phyloP scores from a whole-genome alignment of 805 yeast genomes.

The Maudiozyma pseudohumilis region DNA sequence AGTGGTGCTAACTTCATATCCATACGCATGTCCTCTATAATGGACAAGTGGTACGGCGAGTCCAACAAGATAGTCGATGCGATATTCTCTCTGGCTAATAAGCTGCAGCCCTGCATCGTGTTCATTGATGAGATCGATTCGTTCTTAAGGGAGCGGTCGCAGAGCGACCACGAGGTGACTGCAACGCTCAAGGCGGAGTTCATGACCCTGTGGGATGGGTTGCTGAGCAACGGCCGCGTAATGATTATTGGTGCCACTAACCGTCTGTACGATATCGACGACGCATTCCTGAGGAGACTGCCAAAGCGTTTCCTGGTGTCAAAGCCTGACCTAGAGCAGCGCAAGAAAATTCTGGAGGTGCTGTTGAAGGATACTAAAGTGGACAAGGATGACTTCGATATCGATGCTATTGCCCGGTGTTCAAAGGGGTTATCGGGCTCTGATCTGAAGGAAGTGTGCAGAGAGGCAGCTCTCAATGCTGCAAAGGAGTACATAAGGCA shows the following conservation, averaged over 20 bases:
- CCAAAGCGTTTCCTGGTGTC: constrained; percentile 80
- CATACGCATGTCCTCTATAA: constrained; percentile 82
- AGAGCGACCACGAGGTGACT: constrained; percentile 89
- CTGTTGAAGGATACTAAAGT: constrained; percentile 55
- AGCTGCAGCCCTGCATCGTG: constrained; percentile 87
- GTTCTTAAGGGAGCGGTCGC: constrained; percentile 73
- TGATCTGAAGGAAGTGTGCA: constrained; percentile 80
- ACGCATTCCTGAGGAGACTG: constrained; percentile 84
- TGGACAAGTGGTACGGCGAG: constrained; percentile 98
- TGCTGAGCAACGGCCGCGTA: constrained; percentile 65
- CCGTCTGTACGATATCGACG: constrained; percentile 82
- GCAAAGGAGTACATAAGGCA: constrained; percentile 73
- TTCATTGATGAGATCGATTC: constrained; percentile 96
- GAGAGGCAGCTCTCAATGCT: constrained; percentile 87
- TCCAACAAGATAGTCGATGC: constrained; percentile 91
- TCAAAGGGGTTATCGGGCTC: constrained; percentile 83
- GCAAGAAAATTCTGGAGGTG: constrained; percentile 60
- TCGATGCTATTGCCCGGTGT: constrained; percentile 45
- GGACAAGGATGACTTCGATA: constrained; percentile 46
- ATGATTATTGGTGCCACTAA: constrained; percentile 93
- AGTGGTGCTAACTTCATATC: constrained; percentile 87
- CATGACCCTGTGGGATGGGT: constrained; percentile 96
- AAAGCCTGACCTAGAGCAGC: constrained; percentile 58
- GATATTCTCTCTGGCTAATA: constrained; percentile 77
- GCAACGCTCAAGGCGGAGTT: constrained; percentile 92